Evolutionary conservation across 805 yeast genomes (phyloP).

Genomic region (Dipodascopsis uninucleata): DNA sequence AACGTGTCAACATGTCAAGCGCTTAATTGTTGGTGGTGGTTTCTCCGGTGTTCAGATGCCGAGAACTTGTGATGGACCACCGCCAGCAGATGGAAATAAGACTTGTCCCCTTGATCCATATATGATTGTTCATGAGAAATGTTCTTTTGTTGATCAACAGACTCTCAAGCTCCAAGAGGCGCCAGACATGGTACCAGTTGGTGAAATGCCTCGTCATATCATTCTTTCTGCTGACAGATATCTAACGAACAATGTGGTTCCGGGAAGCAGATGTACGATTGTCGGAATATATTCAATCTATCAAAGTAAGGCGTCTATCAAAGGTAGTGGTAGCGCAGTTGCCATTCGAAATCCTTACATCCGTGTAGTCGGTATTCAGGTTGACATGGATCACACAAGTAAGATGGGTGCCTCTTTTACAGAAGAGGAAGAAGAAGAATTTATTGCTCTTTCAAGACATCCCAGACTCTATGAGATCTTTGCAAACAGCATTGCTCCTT

Average conservation of each 20-base stretch:
- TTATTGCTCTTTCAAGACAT: slow-evolving; percentile 69
- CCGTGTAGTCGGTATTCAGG: slow-evolving; percentile 78
- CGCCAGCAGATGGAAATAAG: slow-evolving; percentile 43
- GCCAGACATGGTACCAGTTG: slow-evolving; percentile 99
- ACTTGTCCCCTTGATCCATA: slow-evolving; percentile 92
- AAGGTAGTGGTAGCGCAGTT: slow-evolving; percentile 54
- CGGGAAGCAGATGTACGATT: slow-evolving; percentile 90
- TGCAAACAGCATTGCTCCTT: slow-evolving; percentile 88
- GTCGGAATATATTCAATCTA: slow-evolving; percentile 91
- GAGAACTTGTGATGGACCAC: slow-evolving; percentile 55
- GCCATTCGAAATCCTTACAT: slow-evolving; percentile 93
- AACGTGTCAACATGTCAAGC: slow-evolving; percentile 75
- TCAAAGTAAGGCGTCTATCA: slow-evolving; percentile 59
- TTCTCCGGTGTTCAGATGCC: slow-evolving; percentile 72
- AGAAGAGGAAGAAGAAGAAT: slow-evolving; percentile 93
- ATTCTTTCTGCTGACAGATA: slow-evolving; percentile 83
- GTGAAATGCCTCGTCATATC: slow-evolving; percentile 97
- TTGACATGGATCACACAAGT: slow-evolving; percentile 71
- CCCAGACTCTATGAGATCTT: slow-evolving; percentile 86
- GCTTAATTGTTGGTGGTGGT: slow-evolving; percentile 58
- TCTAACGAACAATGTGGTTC: slow-evolving; percentile 83
- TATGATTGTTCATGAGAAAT: slow-evolving; percentile 87
- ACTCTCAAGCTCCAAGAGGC: slow-evolving; percentile 88
- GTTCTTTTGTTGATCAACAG: slow-evolving; percentile 93
- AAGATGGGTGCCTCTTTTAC: slow-evolving; percentile 62